Evolutionary conservation across 1,139 yeast species (phyloP).

Genomic region (Saccharomyces hybrid): DNA sequence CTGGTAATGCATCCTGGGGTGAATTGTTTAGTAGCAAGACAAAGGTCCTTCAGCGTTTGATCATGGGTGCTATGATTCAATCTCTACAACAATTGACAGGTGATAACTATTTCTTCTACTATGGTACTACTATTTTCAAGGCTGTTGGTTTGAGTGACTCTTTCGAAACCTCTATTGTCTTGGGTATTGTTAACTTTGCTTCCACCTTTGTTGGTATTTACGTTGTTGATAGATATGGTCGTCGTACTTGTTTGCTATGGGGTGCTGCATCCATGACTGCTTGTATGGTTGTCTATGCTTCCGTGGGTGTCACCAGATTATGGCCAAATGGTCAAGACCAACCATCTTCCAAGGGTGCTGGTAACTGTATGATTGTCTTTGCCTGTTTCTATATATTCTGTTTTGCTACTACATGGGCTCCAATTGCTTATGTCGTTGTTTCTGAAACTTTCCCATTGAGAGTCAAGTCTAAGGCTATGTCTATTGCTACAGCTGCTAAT

Average conservation of each 20-base stretch:
- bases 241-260: constrained; percentile 52
- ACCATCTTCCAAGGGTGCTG: constrained; percentile 42
- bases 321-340: constrained; percentile 38
- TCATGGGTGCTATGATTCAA: constrained; percentile 56
- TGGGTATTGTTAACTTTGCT: constrained; percentile 69
- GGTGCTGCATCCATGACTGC: constrained; percentile 59
- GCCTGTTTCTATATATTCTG: constrained; percentile 72
- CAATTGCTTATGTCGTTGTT: constrained; percentile 67
- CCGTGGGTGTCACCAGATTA: constrained; percentile 55
- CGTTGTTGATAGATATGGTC: constrained; percentile 59
- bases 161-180: constrained; percentile 65
- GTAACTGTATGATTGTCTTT: constrained; percentile 71
- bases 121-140: constrained; percentile 66
- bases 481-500: constrained; percentile 51
- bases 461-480: constrained; percentile 72
- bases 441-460: constrained; percentile 76
- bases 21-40: too few relatives aligned
- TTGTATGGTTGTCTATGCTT: constrained; percentile 56
- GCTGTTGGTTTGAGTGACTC: constrained; percentile 68
- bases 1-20: constrained; percentile 57
- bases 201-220: constrained; percentile 63
- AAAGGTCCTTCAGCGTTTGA: too few relatives aligned
- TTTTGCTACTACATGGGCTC: constrained; percentile 84
- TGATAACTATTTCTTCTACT: constrained; percentile 71
- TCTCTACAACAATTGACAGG: constrained; percentile 69